Base-by-base conservation (phyloP, 768 basidiomycete species). In the Mycena epipterygia region DNA sequence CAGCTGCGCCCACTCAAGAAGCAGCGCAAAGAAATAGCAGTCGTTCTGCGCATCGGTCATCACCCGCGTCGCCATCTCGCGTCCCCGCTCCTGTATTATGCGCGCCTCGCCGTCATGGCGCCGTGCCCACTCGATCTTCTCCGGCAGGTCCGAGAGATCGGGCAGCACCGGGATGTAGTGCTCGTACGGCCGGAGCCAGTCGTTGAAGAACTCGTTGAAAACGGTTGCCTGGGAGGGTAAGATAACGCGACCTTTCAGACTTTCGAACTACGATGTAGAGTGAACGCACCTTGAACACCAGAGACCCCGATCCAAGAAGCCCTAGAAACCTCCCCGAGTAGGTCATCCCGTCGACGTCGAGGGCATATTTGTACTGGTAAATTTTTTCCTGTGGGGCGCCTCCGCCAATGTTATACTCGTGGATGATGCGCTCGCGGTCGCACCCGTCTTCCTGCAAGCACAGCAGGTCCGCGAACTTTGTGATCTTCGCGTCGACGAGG, bases 221-320 rank as follows among this genome's bases (percentile, higher is more conserved):
- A 64, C 73, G n/a, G 73, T 71, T 7, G 71, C 65, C 73, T 71
- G n/a, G n/a, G n/a, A n/a, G n/a, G n/a, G n/a, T n/a, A n/a, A 56
- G 23, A 7, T 16, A n/a, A 41, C 44, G 9, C n/a, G n/a, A n/a
- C n/a, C n/a, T n/a, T n/a, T n/a, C n/a, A n/a, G n/a, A n/a, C n/a
- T n/a, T n/a, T n/a, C n/a, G n/a, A n/a, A n/a, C n/a, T n/a, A n/a
- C n/a, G n/a, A n/a, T n/a, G n/a, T n/a, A n/a, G n/a, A n/a, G n/a
- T n/a, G n/a, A n/a, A n/a, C n/a, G n/a, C n/a, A 73, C 72, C 64
- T 74, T 74, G 71, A 74, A 74, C 19, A 74, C 73, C 30, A 74
- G 35, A n/a, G 73, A 72, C 49, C 73, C 73, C 8, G 53, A 59
- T 60, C 49, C 60, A 23, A 74, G 55, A 14, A 74, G 55, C 9